These are phyloP conservation scores for Phylloporus arenicola DNA, from an alignment of 768 basidiomycete species.

Conservation along the genomic window DNA sequence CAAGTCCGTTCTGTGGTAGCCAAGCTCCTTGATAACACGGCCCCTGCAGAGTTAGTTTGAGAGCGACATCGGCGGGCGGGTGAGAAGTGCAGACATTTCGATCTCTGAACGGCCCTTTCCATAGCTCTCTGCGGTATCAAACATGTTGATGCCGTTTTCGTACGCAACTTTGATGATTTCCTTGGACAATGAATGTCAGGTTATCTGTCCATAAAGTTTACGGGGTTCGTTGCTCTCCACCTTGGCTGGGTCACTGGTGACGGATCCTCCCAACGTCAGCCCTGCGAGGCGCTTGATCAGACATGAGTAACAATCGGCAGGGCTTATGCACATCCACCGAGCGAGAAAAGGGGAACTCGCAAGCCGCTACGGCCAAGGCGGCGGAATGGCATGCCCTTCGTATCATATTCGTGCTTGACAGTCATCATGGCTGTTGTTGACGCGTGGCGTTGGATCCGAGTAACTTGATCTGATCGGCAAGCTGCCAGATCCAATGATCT, in stretches of 20 bases:
- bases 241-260: slow-evolving; percentile 50
- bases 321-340: slow-evolving; percentile 41
- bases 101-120: slow-evolving; percentile 44
- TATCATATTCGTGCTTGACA: slow-evolving; percentile 31
- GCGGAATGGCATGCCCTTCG: slow-evolving; percentile 38
- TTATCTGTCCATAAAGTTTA: background rate
- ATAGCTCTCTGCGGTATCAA: slow-evolving; percentile 45
- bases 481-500: background rate
- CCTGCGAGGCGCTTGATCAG: slow-evolving; percentile 18
- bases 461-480: background rate
- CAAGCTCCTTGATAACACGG: slow-evolving; percentile 50
- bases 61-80: background rate
- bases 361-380: slow-evolving; percentile 43
- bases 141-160: slow-evolving; percentile 48
- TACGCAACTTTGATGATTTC: slow-evolving; percentile 53
- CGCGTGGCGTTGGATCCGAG: too few species aligned
- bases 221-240: slow-evolving; percentile 11
- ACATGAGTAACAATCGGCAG: background rate
- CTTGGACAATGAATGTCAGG: slow-evolving; percentile 13
- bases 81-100: slow-evolving; percentile 38
- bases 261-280: slow-evolving; percentile 45
- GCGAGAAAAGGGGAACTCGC: slow-evolving; percentile 46
- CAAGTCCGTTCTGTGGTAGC: slow-evolving; percentile 44
- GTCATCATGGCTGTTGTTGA: slow-evolving; percentile 16
- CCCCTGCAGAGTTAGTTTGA: slow-evolving; percentile 30